Base-by-base conservation (phyloP, 2,329 filamentous ascomycete genomes). In the Fusarium solani-melongenae region DNA sequence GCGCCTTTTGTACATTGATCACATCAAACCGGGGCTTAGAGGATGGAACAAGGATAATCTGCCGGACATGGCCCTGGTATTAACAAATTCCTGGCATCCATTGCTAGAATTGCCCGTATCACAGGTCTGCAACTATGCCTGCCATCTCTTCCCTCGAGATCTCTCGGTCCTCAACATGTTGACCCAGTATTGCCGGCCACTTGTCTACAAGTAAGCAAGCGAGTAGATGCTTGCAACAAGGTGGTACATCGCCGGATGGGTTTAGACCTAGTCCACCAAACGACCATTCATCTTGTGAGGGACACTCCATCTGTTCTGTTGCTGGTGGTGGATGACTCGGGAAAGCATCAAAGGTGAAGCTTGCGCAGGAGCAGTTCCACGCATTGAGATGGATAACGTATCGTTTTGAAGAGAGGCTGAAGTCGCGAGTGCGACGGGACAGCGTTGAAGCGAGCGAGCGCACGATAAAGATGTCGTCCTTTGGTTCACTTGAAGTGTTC, bases 331-430 rank as follows among this genome's bases (percentile, higher is more conserved):
- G 38, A 14, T 69, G 67, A n/a, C 56, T 69, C 24, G 77, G 86
- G 75, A 95, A 95, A 3, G 92, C 89, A 22, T 92, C 86, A 71
- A 97, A 92, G 0, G 92, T 88, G 81, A 98, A 98, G 1, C 91
- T 92, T 5, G 95, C 92, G 84, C 96, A 99, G 1, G 91, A 94
- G 82, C 96, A 99, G 81, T 93, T 95, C 96, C 96, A 98, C 2
- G 92, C 90, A 1, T 81, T 76, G 2, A 95, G 87, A 11, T 92
- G 89, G 17, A 98, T 93, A 76, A 93, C 86, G 82, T 98, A 97
- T 59, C 77, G 72, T 44, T 72, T 75, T 24, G 76, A 66, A 6
- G 71, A 69, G 10, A 64, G 46, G 3, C 64, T 38, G 2, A 64
- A 49, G 41, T 77, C 70, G 57, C 72, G 66, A 56, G 64, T 36